A percentile compares a stretch with the other conserved stretches of the same genome.
phyloP scores from a whole-genome alignment of 2,329 filamentous ascomycete species.

The Cercospora canescens region DNA sequence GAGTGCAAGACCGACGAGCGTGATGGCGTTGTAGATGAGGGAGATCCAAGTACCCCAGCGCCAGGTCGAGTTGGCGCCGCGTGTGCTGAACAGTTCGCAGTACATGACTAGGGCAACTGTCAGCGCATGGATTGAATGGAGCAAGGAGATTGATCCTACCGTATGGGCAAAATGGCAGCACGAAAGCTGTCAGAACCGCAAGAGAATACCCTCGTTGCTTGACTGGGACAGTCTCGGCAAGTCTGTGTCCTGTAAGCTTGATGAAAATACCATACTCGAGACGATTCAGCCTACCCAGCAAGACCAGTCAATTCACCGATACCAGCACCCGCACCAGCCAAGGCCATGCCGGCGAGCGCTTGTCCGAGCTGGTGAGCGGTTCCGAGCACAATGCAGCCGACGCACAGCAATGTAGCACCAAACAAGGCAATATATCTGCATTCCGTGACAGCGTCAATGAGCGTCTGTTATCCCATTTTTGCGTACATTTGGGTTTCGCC shows the following conservation, averaged over 20 bases:
- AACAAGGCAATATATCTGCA: slow-evolving; percentile 54
- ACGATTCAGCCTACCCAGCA: slow-evolving; percentile 45
- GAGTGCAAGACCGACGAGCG: slow-evolving; percentile 34
- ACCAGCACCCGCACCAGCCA: slow-evolving; percentile 65
- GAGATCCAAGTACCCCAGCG: slow-evolving; percentile 47
- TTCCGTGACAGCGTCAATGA: not conserved
- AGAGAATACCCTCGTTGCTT: slow-evolving; percentile 28
- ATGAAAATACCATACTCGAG: not conserved
- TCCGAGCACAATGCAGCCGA: slow-evolving; percentile 61
- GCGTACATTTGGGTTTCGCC: too few relatives aligned
- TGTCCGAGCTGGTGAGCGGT: slow-evolving; percentile 54
- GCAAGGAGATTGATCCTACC: not conserved
- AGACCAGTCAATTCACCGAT: slow-evolving; percentile 68
- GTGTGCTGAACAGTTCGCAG: slow-evolving; percentile 55
- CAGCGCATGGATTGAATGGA: not conserved
- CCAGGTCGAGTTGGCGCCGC: slow-evolving; percentile 45
- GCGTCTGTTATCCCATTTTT: not conserved
- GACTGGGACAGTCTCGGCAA: slow-evolving; percentile 31
- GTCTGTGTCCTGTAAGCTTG: not conserved
- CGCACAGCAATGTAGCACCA: slow-evolving; percentile 54
- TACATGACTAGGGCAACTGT: slow-evolving; percentile 50
- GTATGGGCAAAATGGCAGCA: slow-evolving; percentile 62
- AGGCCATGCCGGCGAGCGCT: slow-evolving; percentile 53
- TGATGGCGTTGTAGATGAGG: slow-evolving; percentile 29
- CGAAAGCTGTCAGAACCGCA: slow-evolving; percentile 28